These are phyloP conservation scores for Coemansia sp. DNA, from an alignment of 192 early-diverging fungal species.

Conservation along the genomic window DNA sequence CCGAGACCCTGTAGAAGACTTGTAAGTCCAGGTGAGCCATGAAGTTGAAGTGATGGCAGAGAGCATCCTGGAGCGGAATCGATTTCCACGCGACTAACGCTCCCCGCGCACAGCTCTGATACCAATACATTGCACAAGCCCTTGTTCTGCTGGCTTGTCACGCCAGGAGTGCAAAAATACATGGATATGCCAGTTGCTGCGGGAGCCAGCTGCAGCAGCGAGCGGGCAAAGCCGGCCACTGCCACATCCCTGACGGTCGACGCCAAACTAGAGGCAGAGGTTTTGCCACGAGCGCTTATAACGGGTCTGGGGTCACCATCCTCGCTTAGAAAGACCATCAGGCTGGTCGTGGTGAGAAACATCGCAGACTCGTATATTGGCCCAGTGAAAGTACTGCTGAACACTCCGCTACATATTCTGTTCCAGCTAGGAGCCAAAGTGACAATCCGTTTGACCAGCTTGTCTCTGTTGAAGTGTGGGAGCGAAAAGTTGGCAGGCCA, in stretches of 20 bases:
- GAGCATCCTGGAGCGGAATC: not conserved
- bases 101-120: not conserved
- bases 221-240: not conserved
- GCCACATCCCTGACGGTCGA: not conserved
- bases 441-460: not conserved
- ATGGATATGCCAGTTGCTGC: not conserved
- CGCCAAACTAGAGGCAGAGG: not conserved
- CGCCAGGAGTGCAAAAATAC: not conserved
- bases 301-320: not conserved
- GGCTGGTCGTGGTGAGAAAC: not conserved
- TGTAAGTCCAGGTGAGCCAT: not conserved
- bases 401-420: not conserved
- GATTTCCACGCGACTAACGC: not conserved
- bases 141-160: not conserved
- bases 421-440: not conserved
- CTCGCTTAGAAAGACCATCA: slow-evolving; percentile 1
- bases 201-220: not conserved
- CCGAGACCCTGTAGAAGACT: not conserved
- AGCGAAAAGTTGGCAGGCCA: not conserved
- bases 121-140: not conserved
- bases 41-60: not conserved
- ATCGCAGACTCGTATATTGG: not conserved
- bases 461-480: not conserved
- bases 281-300: not conserved
- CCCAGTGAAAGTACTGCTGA: not conserved